phyloP scores from a whole-genome alignment of 139 green algal genomes.

The Chlorella sp. region DNA sequence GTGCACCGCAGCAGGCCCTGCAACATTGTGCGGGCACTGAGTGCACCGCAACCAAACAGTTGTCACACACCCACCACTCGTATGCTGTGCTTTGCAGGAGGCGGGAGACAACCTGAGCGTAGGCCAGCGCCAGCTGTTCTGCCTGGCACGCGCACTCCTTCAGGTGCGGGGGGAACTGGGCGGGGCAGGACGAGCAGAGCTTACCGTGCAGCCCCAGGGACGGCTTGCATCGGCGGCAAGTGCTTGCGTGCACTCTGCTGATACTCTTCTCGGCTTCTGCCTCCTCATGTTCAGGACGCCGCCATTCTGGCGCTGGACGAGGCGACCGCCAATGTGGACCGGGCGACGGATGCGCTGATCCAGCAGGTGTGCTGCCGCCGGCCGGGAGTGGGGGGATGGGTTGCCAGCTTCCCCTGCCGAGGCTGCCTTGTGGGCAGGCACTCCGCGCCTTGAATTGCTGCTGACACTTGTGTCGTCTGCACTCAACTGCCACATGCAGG shows the following conservation, averaged over 20 bases:
- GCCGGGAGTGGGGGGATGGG: not conserved
- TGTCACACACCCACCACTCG: no score
- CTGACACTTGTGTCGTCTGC: not conserved
- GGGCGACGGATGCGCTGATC: slow-evolving; percentile 80
- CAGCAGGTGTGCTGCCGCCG: slow-evolving; percentile 39
- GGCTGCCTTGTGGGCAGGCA: not conserved
- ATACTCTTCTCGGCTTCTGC: no score
- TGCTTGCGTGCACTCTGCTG: no score
- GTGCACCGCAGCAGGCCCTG: no score
- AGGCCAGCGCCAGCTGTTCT: slow-evolving; percentile 92
- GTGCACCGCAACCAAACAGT: no score
- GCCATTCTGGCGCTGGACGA: slow-evolving; percentile 55
- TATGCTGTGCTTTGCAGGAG: slow-evolving; percentile 51
- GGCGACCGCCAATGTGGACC: slow-evolving; percentile 92
- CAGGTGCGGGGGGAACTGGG: slow-evolving; percentile 4
- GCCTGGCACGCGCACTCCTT: slow-evolving; percentile 78
- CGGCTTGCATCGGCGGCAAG: no score
- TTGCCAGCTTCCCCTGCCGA: no score
- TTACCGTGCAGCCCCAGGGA: no score
- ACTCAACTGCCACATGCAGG: slow-evolving; percentile 60
- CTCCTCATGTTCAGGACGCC: slow-evolving; percentile 23
- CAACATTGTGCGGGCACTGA: no score
- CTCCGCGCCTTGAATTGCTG: no score
- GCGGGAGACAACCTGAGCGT: slow-evolving; percentile 81
- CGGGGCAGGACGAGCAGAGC: no score